Evolutionary conservation across 73 alveolate species (phyloP).

Genomic region (Paramecium primaurelia): DNA sequence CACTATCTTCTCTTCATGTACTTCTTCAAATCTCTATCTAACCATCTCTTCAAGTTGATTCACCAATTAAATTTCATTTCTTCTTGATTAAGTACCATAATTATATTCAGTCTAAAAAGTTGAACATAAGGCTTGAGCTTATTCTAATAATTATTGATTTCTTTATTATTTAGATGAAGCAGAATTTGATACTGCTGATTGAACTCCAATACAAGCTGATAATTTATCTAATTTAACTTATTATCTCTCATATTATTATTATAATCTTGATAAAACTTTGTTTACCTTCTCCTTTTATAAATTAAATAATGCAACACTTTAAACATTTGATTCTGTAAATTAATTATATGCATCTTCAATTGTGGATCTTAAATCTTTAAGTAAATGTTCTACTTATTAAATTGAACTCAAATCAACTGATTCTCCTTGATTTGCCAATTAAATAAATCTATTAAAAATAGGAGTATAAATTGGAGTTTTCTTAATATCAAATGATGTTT

Average conservation of each 20-base stretch:
- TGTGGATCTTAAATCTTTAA: not conserved
- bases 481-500: not conserved
- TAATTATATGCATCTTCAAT: not conserved
- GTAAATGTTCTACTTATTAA: not conserved
- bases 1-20: not conserved
- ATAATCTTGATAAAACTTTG: not conserved
- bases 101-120: not conserved
- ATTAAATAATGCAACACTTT: not conserved
- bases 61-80: not conserved
- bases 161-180: not conserved
- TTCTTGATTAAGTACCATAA: not conserved
- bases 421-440: not conserved
- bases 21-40: not conserved
- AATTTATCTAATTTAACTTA: not conserved
- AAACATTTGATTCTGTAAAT: not conserved
- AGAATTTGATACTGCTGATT: not conserved
- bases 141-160: not conserved
- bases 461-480: not conserved
- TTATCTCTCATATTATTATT: not conserved
- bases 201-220: not conserved
- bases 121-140: not conserved
- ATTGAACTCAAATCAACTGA: not conserved
- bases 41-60: conserved; percentile 29
- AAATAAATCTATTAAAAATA: not conserved
- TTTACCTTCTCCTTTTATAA: not conserved